Evolutionary conservation across 495 filamentous ascomycete species (phyloP).

Genomic region (Stereocaulon alpinum): DNA sequence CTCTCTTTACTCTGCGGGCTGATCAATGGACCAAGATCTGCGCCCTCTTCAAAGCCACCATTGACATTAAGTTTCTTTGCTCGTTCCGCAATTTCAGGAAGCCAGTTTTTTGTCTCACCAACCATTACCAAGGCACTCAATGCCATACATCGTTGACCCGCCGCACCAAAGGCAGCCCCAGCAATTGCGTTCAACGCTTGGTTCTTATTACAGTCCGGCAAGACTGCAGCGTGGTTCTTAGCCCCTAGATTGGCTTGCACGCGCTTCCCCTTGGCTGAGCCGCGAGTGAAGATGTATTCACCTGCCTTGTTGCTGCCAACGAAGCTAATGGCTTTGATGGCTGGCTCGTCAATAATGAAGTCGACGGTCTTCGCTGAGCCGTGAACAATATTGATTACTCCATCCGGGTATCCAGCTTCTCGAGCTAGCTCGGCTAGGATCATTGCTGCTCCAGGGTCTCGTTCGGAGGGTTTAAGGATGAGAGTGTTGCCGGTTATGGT

Average conservation of each 20-base stretch:
- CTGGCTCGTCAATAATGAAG: constrained; percentile 92
- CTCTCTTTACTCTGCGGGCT: constrained; percentile 82
- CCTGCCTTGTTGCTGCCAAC: constrained; percentile 94
- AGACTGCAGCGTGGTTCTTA: constrained; percentile 94
- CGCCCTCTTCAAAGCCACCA: constrained; percentile 87
- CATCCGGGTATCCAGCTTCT: constrained; percentile 87
- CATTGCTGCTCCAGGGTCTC: constrained; percentile 96
- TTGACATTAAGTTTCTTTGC: constrained; percentile 85
- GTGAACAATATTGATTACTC: constrained; percentile 92
- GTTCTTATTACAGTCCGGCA: constrained; percentile 98
- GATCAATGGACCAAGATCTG: constrained; percentile 95
- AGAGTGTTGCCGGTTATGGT: constrained; percentile 91
- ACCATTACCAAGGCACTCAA: constrained; percentile 90
- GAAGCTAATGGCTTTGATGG: constrained; percentile 96
- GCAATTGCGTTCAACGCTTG: constrained; percentile 89
- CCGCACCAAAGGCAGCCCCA: constrained; percentile 92
- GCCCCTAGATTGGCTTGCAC: constrained; percentile 98
- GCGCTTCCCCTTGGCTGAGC: constrained; percentile 79
- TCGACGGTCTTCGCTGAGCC: constrained; percentile 85
- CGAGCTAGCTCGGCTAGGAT: constrained; percentile 87
- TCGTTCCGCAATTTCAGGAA: constrained; percentile 80
- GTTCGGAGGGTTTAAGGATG: constrained; percentile 93
- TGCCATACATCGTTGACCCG: constrained; percentile 97
- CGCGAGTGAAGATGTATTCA: constrained; percentile 90
- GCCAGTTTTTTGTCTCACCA: constrained; percentile 87